Evolutionary conservation across 805 yeast genomes (phyloP), one percentile per base, ranked within the genome.

Genomic region (Barnettozyma vustinii): DNA sequence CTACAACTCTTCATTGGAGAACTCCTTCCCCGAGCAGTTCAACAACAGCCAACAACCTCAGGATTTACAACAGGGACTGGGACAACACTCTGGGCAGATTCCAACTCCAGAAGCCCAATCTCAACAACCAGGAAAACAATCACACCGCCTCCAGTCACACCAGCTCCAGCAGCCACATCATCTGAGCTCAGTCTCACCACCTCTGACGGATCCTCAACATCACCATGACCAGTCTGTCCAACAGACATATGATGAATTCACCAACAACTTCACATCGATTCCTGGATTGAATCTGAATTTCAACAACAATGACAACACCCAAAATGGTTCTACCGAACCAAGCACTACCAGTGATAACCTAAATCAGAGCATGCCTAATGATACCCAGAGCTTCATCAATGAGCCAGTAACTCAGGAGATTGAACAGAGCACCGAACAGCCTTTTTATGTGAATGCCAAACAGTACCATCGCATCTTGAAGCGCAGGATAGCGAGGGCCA

Each of bases 361-460:
- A 52, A 19, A 33, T 43, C 37, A 35, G 44, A 45, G 33, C 36
- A 48, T 27, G 2, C 13, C 33, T 27, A 37, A 32, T 40, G 51
- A 39, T 37, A 37, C 46, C 13, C 21, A 26, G 30, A 33, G 42
- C 27, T 43, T 35, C 33, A 48, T 44, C 27, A 33, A 45, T 10
- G 52, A 49, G 35, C 35, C 48, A 16, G 39, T 20, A 13, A 23
- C 40, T 16, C 52, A 41, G n/a, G 49, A 53, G 4, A 30, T 32
- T 8, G 54, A 56, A n/a, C 59, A 59, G 43, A 61, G 69, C 3
- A 64, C 61, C 1, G 97, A 91, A 62, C 96, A 92, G 66, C 99
- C 98, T 1, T 90, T 90, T 62, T 94, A 94, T 61, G 99, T 94
- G 40, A 94, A 94, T 65, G 99, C 99, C 9, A 94, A 94, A 66